These are phyloP conservation scores for Clitoria ternatea DNA, from an alignment of 306 rosid genomes.

Conservation along the genomic window DNA sequence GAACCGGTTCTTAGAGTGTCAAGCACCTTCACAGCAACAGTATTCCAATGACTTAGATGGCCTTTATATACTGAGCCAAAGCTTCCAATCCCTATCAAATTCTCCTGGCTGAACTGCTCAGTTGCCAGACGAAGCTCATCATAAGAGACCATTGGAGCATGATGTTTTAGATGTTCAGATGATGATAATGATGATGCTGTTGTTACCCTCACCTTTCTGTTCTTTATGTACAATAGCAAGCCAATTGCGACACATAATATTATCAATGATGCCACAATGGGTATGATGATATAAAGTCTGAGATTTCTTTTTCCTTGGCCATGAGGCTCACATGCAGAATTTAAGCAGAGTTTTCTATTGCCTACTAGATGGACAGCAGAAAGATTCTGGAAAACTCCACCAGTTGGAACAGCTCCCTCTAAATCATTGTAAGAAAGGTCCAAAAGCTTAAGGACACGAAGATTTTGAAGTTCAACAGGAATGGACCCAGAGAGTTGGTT, in stretches of 20 bases:
- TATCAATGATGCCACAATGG: slow-evolving; percentile 21
- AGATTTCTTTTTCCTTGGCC: slow-evolving; percentile 20
- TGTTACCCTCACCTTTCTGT: slow-evolving; percentile 20
- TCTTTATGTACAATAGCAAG: slow-evolving; percentile 27
- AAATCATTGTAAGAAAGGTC: slow-evolving; percentile 61
- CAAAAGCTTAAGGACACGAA: slow-evolving; percentile 38
- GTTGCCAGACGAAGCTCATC: slow-evolving; percentile 62
- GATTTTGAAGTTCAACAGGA: slow-evolving; percentile 49
- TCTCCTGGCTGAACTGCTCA: slow-evolving; percentile 41
- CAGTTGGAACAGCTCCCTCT: slow-evolving; percentile 57
- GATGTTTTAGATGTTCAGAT: slow-evolving; percentile 22
- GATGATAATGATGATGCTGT: not conserved
- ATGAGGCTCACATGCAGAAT: slow-evolving; percentile 25
- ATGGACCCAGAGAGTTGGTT: slow-evolving; percentile 67
- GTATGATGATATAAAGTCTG: slow-evolving; percentile 16
- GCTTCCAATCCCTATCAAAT: slow-evolving; percentile 55
- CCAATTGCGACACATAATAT: slow-evolving; percentile 35
- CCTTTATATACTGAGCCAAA: slow-evolving; percentile 72
- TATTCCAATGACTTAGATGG: slow-evolving; percentile 34
- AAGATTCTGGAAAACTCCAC: slow-evolving; percentile 45
- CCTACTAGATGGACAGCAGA: slow-evolving; percentile 57
- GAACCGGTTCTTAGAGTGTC: slow-evolving; percentile 38
- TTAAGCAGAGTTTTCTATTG: slow-evolving; percentile 50
- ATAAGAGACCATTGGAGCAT: slow-evolving; percentile 47
- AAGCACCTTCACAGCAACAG: slow-evolving; percentile 67